These are phyloP conservation scores for Penium margaritaceum DNA, from an alignment of 139 green algal genomes.

Conservation along the genomic window DNA sequence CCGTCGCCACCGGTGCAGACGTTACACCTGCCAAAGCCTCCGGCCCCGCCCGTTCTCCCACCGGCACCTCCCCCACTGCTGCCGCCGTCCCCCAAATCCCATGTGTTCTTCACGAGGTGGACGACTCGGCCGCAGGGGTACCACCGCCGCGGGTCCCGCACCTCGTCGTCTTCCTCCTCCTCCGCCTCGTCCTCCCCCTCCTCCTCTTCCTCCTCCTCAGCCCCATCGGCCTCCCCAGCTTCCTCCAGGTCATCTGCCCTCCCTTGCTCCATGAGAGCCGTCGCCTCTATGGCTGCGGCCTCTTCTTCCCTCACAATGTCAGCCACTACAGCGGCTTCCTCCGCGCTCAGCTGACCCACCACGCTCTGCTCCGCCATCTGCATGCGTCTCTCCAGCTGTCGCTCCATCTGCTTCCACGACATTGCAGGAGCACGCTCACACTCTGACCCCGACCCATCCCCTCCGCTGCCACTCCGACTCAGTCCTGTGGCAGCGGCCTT, in stretches of 20 bases:
- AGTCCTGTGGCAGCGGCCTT: not conserved
- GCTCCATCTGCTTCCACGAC: slow-evolving; percentile 27
- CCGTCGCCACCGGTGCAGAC: too few relatives aligned
- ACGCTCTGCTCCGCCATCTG: slow-evolving; percentile 23
- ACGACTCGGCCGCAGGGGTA: slow-evolving; percentile 34
- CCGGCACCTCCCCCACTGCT: not conserved
- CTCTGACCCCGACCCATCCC: too few relatives aligned
- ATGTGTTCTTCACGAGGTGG: slow-evolving; percentile 11
- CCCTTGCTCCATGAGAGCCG: not conserved
- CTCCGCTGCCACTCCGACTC: not conserved
- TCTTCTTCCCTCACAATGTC: slow-evolving; percentile 29
- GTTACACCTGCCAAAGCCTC: not conserved
- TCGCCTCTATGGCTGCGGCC: slow-evolving; percentile 15
- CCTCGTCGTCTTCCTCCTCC: slow-evolving; percentile 7
- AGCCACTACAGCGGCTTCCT: not conserved
- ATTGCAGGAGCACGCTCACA: too few relatives aligned
- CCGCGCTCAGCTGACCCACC: slow-evolving; percentile 10
- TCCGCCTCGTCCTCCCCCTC: not conserved
- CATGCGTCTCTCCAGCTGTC: slow-evolving; percentile 12
- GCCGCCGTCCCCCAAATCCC: not conserved
- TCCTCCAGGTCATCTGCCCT: not conserved
- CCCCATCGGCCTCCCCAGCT: slow-evolving; percentile 10
- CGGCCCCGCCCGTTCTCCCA: not conserved
- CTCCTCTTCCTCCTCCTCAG: not conserved
- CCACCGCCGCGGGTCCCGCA: slow-evolving; percentile 24